Percentiles rank a stretch among this genome's conserved stretches.
Evolutionary conservation across 768 basidiomycete genomes (phyloP).

Genomic region (Tubosaeta sp.): DNA sequence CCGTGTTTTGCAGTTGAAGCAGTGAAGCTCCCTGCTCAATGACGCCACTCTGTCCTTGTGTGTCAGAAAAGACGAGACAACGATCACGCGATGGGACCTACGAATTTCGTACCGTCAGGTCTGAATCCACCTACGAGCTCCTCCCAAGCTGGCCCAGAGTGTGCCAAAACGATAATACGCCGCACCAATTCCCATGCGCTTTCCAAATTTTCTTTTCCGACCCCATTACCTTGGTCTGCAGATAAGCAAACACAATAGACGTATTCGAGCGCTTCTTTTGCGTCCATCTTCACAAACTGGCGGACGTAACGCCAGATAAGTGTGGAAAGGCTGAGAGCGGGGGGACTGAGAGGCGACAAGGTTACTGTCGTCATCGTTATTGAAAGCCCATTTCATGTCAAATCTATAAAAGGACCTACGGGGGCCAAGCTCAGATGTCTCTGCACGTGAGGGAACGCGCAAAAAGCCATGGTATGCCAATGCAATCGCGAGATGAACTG

Average conservation of each 20-base stretch:
- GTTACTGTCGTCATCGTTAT: slow-evolving; percentile 48
- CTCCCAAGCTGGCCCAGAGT: slow-evolving; percentile 81
- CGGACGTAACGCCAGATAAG: slow-evolving; percentile 91
- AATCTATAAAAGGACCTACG: slow-evolving; percentile 43
- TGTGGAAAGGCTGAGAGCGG: slow-evolving; percentile 76
- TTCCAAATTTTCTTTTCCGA: slow-evolving; percentile 84
- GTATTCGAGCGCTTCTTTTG: slow-evolving; percentile 92
- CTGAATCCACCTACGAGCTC: slow-evolving; percentile 93
- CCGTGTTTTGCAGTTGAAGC: slow-evolving; percentile 61
- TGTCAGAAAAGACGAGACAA: neutral
- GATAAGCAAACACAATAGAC: slow-evolving; percentile 82
- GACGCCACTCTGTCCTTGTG: slow-evolving; percentile 62
- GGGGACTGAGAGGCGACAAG: slow-evolving; percentile 59
- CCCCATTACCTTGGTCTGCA: slow-evolving; percentile 62
- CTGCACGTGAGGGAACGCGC: slow-evolving; percentile 74
- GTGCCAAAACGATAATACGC: slow-evolving; percentile 74
- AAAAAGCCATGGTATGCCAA: slow-evolving; percentile 91
- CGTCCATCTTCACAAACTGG: slow-evolving; percentile 89
- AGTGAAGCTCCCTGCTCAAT: slow-evolving; percentile 82
- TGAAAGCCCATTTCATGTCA: neutral
- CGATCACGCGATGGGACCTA: slow-evolving; percentile 37
- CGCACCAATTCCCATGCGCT: slow-evolving; percentile 76
- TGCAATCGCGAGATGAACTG: slow-evolving; percentile 89
- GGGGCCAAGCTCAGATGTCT: slow-evolving; percentile 81
- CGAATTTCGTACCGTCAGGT: slow-evolving; percentile 84